Percentiles rank a stretch among this genome's conserved stretches.
phyloP scores from a whole-genome alignment of 1,139 yeast genomes.

The Zygotorulaspora mrakii region DNA sequence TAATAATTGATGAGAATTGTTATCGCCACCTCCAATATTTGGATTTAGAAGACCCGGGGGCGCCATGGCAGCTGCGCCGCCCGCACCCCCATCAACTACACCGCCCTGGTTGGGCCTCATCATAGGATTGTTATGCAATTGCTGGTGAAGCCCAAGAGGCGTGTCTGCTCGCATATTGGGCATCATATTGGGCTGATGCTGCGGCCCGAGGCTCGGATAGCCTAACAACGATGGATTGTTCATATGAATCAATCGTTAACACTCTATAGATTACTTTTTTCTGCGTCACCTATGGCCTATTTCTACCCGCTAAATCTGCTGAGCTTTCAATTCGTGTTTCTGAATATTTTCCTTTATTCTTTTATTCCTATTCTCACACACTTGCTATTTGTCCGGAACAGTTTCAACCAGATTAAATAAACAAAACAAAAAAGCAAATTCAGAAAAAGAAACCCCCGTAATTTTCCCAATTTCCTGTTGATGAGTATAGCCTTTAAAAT shows the following conservation, averaged over 20 bases:
- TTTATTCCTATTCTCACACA: no score
- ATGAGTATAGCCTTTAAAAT: neutral
- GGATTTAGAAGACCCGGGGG: constrained; percentile 24
- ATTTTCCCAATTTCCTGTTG: no score
- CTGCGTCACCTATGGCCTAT: constrained; percentile 4
- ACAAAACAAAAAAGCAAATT: no score
- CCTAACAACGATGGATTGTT: constrained; percentile 18
- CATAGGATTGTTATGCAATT: constrained; percentile 12
- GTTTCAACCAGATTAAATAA: no score
- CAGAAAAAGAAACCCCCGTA: no score
- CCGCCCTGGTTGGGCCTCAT: constrained; percentile 4
- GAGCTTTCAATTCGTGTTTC: neutral
- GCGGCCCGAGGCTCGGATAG: constrained; percentile 18
- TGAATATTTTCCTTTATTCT: neutral
- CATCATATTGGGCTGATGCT: constrained; percentile 16
- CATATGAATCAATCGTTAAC: constrained; percentile 6
- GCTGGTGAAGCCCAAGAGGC: constrained; percentile 17
- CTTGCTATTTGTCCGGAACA: no score
- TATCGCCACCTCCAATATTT: constrained; percentile 9
- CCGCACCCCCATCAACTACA: constrained; percentile 13
- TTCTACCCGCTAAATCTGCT: no score
- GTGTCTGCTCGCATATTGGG: constrained; percentile 14
- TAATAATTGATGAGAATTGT: constrained; percentile 15
- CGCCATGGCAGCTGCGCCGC: constrained; percentile 13
- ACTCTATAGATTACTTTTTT: neutral